A percentile compares a stretch with the other conserved stretches of the same genome.
Conservation (phyloP, 306 rosid genomes). For the Medicago ruthenica region DNA sequence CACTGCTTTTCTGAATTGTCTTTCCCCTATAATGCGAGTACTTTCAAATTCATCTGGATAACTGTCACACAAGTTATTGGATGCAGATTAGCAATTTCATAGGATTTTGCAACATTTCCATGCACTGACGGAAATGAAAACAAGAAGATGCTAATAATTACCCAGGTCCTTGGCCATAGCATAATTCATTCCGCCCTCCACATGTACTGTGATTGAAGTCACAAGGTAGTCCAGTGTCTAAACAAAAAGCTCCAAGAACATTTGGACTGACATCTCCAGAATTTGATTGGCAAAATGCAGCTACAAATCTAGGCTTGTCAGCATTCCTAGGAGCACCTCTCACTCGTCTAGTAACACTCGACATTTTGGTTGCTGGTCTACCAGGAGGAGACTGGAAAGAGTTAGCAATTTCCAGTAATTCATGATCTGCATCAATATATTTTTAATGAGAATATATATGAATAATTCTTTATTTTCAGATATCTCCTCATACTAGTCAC, state of each 20-base stretch:
- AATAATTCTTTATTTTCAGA: slow-evolving; percentile 3
- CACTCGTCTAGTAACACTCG: slow-evolving; percentile 73
- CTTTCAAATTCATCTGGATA: slow-evolving; percentile 96
- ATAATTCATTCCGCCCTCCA: slow-evolving; percentile 81
- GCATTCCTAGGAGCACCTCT: slow-evolving; percentile 65
- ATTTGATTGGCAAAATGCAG: slow-evolving; percentile 94
- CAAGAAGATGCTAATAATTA: slow-evolving; percentile 47
- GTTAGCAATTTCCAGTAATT: slow-evolving; percentile 78
- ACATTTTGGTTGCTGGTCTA: slow-evolving; percentile 55
- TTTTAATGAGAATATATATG: slow-evolving; percentile 29
- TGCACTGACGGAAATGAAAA: slow-evolving; percentile 14
- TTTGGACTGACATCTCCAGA: slow-evolving; percentile 98
- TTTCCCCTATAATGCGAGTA: slow-evolving; percentile 86
- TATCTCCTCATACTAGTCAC: slow-evolving; percentile 4
- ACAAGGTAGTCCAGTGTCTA: slow-evolving; percentile 90
- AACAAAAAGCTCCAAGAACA: slow-evolving; percentile 85
- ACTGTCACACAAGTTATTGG: slow-evolving; percentile 53
- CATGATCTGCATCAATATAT: slow-evolving; percentile 61
- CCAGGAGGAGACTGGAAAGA: slow-evolving; percentile 79
- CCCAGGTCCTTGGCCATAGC: slow-evolving; percentile 97
- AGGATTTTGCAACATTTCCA: slow-evolving; percentile 27
- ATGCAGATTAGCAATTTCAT: slow-evolving; percentile 40
- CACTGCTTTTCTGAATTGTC: slow-evolving; percentile 82
- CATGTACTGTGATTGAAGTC: slow-evolving; percentile 97
- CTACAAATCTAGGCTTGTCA: slow-evolving; percentile 74